These are phyloP conservation scores for Pichia cactophila DNA, from an alignment of 1,139 yeast species.

Conservation along the genomic window DNA sequence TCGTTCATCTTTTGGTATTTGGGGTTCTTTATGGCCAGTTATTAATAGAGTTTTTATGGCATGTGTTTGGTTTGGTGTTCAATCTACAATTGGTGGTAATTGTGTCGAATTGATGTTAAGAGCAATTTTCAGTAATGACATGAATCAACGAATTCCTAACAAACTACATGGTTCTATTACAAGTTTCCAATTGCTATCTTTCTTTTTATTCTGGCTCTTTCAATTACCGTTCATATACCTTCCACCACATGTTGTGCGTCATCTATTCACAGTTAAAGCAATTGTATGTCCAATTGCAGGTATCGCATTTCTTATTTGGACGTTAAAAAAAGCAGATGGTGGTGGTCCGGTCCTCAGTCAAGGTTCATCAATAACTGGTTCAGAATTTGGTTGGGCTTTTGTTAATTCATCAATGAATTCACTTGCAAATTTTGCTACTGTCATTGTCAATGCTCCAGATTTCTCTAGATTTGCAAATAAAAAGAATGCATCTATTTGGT, in stretches of 20 bases:
- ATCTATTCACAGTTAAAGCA: slow-evolving; percentile 74
- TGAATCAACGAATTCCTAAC: slow-evolving; percentile 41
- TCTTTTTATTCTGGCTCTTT: slow-evolving; percentile 71
- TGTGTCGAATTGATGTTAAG: slow-evolving; percentile 68
- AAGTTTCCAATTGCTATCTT: slow-evolving; percentile 62
- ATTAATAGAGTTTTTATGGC: slow-evolving; percentile 78
- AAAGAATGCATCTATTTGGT: slow-evolving; percentile 40
- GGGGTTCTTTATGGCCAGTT: slow-evolving; percentile 76
- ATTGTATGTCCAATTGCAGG: slow-evolving; percentile 74
- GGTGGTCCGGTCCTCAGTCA: slow-evolving; percentile 61
- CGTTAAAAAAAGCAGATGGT: slow-evolving; percentile 66
- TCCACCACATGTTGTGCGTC: slow-evolving; percentile 75
- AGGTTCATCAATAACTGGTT: slow-evolving; percentile 42
- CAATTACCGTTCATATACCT: slow-evolving; percentile 75
- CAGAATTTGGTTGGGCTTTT: slow-evolving; percentile 75
- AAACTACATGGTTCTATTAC: slow-evolving; percentile 40
- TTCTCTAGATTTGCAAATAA: slow-evolving; percentile 74
- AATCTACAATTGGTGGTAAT: slow-evolving; percentile 75
- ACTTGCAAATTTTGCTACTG: slow-evolving; percentile 78
- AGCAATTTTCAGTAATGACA: slow-evolving; percentile 58
- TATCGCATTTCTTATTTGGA: slow-evolving; percentile 71
- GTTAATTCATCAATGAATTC: slow-evolving; percentile 72
- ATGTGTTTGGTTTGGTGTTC: slow-evolving; percentile 79
- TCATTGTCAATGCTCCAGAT: slow-evolving; percentile 85
- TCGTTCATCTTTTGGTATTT: slow-evolving; percentile 68